Percentiles rank a stretch among this genome's conserved stretches.
These are phyloP conservation scores for Suillus clintonianus DNA, from an alignment of 768 basidiomycete genomes.

Conservation along the genomic window DNA sequence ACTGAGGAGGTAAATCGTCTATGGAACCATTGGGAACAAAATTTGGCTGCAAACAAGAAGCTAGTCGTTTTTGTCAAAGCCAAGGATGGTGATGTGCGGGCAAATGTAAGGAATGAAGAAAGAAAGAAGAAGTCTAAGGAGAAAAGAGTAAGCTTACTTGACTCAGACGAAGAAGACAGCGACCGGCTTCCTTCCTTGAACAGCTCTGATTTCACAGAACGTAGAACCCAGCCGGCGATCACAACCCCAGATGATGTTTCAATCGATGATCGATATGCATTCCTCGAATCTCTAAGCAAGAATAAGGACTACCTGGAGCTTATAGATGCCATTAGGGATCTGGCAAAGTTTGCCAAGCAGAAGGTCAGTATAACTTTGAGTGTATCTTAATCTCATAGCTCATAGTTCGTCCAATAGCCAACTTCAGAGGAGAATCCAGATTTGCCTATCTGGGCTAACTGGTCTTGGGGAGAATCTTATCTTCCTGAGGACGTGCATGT, in stretches of 20 bases:
- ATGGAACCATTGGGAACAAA: neutral
- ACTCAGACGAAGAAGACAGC: neutral
- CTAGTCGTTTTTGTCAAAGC: neutral
- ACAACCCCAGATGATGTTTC: neutral
- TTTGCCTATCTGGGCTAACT: slow-evolving; percentile 4
- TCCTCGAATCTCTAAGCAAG: neutral
- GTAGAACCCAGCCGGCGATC: neutral
- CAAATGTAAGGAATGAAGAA: neutral
- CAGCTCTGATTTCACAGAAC: neutral
- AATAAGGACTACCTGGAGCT: neutral
- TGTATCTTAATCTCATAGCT: neutral
- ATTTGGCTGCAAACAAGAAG: neutral
- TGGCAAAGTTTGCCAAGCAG: neutral
- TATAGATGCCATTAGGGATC: neutral
- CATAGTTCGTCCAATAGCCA: neutral
- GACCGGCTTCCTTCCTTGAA: neutral
- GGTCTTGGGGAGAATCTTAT: neutral
- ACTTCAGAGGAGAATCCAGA: neutral
- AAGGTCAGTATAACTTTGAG: neutral
- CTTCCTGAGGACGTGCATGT: neutral
- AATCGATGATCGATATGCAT: neutral
- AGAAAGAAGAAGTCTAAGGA: neutral
- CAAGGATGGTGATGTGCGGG: neutral
- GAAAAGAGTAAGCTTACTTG: neutral
- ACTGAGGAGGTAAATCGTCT: neutral